These are phyloP conservation scores for Centaurea solstitialis DNA, from an alignment of 129 eudicot genomes.

Conservation along the genomic window DNA sequence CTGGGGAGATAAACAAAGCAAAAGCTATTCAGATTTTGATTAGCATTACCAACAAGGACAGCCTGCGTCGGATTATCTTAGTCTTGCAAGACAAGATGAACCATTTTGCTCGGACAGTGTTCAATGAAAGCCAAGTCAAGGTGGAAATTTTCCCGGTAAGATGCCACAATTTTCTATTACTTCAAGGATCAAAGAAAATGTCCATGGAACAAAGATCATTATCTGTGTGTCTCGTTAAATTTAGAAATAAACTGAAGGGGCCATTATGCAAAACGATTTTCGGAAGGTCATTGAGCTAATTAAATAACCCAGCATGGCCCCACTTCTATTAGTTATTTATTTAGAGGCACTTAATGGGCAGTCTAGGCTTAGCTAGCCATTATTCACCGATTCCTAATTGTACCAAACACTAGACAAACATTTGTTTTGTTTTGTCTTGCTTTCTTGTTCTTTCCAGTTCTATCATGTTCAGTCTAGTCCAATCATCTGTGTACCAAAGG, in stretches of 20 bases:
- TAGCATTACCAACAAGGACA: constrained; percentile 42
- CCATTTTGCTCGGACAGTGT: constrained; percentile 39
- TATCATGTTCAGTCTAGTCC: too few relatives aligned
- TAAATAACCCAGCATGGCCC: neutral
- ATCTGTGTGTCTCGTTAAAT: neutral
- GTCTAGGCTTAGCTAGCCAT: neutral
- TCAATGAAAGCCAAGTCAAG: constrained; percentile 35
- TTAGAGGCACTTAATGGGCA: neutral
- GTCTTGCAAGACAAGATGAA: constrained; percentile 53
- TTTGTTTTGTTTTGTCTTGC: too few relatives aligned
- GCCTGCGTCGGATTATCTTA: constrained; percentile 43
- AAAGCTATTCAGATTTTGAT: constrained; percentile 31
- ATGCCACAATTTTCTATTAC: neutral
- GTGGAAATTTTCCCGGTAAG: constrained; percentile 59
- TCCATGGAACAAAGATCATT: neutral
- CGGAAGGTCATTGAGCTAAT: neutral
- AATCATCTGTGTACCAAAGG: too few relatives aligned
- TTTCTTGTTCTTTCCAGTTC: too few relatives aligned
- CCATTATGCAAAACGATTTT: neutral
- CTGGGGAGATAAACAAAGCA: constrained; percentile 35
- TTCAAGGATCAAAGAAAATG: neutral
- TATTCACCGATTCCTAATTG: neutral
- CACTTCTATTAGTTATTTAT: neutral
- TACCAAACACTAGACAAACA: too few relatives aligned
- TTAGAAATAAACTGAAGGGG: neutral